A percentile compares a stretch with the other conserved stretches of the same genome.
phyloP scores from a whole-genome alignment of 2,329 filamentous ascomycete species.

The Coniosporium tulheliwenetii region DNA sequence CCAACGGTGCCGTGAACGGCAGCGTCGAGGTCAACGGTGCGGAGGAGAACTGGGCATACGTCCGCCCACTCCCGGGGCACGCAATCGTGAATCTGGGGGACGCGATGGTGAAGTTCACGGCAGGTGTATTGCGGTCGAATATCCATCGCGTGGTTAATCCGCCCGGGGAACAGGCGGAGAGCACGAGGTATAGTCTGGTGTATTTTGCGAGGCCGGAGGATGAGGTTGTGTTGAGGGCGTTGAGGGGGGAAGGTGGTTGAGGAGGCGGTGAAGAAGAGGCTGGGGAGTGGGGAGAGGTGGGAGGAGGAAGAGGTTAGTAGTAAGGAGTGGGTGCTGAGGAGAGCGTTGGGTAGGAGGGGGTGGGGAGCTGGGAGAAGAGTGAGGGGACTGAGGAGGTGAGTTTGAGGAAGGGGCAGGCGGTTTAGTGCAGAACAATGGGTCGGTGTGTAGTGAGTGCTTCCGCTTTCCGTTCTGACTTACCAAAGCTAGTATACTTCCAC shows the following conservation, averaged over 20 bases:
- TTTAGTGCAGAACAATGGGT: too few relatives aligned
- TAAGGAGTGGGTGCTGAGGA: conserved; percentile 27
- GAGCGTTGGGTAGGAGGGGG: conserved; percentile 20
- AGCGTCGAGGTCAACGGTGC: conserved; percentile 7
- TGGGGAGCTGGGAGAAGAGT: conserved; percentile 17
- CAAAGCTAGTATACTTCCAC: too few relatives aligned
- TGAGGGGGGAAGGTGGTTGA: conserved; percentile 17
- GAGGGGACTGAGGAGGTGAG: conserved; percentile 16
- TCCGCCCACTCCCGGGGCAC: conserved; percentile 33
- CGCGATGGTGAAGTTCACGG: conserved; percentile 29
- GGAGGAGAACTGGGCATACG: conserved; percentile 32
- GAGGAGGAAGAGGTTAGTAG: conserved; percentile 19
- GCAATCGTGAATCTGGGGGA: conserved; percentile 34
- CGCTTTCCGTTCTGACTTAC: too few relatives aligned
- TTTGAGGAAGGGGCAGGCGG: conserved; percentile 1
- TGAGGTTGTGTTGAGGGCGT: conserved; percentile 25
- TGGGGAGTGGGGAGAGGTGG: conserved; percentile 4
- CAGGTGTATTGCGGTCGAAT: conserved; percentile 22
- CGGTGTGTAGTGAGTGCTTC: too few relatives aligned
- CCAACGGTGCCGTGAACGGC: conserved; percentile 8
- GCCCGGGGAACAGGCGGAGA: conserved; percentile 28
- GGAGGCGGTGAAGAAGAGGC: conserved; percentile 8
- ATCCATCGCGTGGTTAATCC: conserved; percentile 34
- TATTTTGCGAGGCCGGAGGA: conserved; percentile 39
- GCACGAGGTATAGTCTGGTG: conserved; percentile 34